Evolutionary conservation across 2,329 filamentous ascomycete genomes (phyloP).

Genomic region (Exophiala mesophila): DNA sequence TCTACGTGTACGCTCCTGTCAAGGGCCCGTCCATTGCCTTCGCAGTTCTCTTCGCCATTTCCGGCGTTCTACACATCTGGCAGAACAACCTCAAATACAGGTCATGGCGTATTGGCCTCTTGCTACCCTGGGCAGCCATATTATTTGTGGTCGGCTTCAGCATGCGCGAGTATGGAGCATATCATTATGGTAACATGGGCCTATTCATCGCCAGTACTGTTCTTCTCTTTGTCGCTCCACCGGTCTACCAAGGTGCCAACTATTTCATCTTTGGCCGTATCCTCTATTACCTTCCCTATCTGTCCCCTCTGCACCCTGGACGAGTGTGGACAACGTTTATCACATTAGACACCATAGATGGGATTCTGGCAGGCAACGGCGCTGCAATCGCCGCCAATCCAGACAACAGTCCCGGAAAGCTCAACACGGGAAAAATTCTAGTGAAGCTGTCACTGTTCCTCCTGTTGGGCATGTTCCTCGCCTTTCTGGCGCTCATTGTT

Average conservation of each 20-base stretch:
- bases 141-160: constrained; percentile 38
- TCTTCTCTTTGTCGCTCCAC: constrained; percentile 37
- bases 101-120: constrained; percentile 39
- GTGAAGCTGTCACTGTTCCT: constrained; percentile 48
- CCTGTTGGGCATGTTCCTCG: constrained; percentile 47
- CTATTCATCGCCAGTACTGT: constrained; percentile 38
- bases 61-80: constrained; percentile 35
- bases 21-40: constrained; percentile 40
- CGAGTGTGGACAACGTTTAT: constrained; percentile 57
- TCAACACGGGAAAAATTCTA: constrained; percentile 41
- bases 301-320: constrained; percentile 49
- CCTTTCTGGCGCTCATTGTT: constrained; percentile 45
- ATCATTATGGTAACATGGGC: constrained; percentile 32
- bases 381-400: constrained; percentile 19
- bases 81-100: constrained; percentile 38
- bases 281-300: constrained; percentile 47
- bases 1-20: constrained; percentile 40
- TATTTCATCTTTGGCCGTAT: constrained; percentile 51
- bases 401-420: constrained; percentile 31
- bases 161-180: constrained; percentile 34
- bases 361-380: constrained; percentile 47
- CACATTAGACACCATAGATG: constrained; percentile 47
- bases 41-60: constrained; percentile 36
- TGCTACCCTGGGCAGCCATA: constrained; percentile 39
- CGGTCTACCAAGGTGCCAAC: constrained; percentile 42